Base-by-base conservation (phyloP, 1,284 basidiomycete genomes). In the Cryptococcus jaspeensis region DNA sequence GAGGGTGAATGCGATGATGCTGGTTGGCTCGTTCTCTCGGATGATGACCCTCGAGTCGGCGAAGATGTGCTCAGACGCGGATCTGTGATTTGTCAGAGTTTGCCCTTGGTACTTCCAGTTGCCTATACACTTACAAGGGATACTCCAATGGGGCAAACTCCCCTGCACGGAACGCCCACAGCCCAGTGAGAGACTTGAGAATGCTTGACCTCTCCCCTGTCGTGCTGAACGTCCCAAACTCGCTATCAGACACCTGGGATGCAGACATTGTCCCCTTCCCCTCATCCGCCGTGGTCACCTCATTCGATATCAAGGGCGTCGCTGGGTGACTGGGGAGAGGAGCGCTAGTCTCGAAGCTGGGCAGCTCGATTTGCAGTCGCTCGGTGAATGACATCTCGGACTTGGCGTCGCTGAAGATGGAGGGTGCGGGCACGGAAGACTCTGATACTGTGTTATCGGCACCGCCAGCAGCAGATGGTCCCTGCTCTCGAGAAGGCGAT, bases 11-110 rank as follows among this genome's bases (percentile, higher is more conserved):
- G 96, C 95, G 63, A 99, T 95, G 67, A 99, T 96, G 9, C 93
- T 97, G 0, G 93, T 97, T 3, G 96, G 96, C 75, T 99, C 96
- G 73, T 98, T 94, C 48, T 94, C 95, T 22, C 96, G 85, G 25
- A 99, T 89, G 49, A 98, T 87, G 83, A 98, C 95, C 1, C 88
- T 87, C 15, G 92, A 94, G 71, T 98, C 95, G 32, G 91, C 85
- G 77, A 98, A 98, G 50, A 99, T 88, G 70, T 96, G 92, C 67
- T 95, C 92, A 0, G 79, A 73, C 0, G 79, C 74, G 15, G 73
- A 70, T 9, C 77, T 78, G 16, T 20, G 5, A 37, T n/a, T 28
- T 60, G 58, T 46, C 25, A 43, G 20, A 20, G 6, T 2, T 38
- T 16, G 45, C 23, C 23, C 28, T 4, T 9, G 5, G 9, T 9